Percentiles rank a stretch among this genome's conserved stretches.
These are phyloP conservation scores for Auriculariales sp. DNA, from an alignment of 768 basidiomycete species.

Conservation along the genomic window DNA sequence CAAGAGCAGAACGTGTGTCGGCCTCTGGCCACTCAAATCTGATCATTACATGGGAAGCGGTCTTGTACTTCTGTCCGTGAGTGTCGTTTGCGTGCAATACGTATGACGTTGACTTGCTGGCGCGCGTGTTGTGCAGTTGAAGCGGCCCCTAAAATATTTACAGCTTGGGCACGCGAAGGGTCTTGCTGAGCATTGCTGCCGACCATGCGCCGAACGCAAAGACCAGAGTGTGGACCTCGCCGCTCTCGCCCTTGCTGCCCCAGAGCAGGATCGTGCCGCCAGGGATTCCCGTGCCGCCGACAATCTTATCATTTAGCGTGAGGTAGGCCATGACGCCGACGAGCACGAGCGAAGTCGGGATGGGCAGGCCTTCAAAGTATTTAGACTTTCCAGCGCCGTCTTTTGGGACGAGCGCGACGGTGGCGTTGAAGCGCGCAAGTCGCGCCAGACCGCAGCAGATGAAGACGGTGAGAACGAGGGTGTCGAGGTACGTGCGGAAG, in stretches of 20 bases:
- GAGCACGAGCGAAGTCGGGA: conserved; percentile 75
- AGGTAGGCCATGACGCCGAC: conserved; percentile 71
- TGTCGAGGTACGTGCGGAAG: conserved; percentile 83
- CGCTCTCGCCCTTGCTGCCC: conserved; percentile 54
- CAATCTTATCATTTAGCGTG: conserved; percentile 75
- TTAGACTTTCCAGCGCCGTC: conserved; percentile 73
- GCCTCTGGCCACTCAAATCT: too few species aligned
- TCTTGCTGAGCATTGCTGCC: conserved; percentile 96
- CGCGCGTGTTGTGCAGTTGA: too few species aligned
- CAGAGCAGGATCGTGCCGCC: conserved; percentile 60
- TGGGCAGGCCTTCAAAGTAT: conserved; percentile 97
- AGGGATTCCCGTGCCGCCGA: conserved; percentile 60
- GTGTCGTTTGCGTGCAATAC: neutral
- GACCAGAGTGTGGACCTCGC: conserved; percentile 74
- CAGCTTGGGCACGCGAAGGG: conserved; percentile 70
- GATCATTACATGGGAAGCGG: too few species aligned
- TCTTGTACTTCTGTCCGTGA: too few species aligned
- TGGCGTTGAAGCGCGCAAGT: conserved; percentile 96
- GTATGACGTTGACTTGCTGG: too few species aligned
- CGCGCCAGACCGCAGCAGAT: conserved; percentile 94
- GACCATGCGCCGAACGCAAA: conserved; percentile 78
- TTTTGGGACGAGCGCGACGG: conserved; percentile 87
- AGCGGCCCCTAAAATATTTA: conserved; percentile 17
- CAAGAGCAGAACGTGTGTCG: too few species aligned
- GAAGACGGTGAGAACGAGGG: conserved; percentile 71